Evolutionary conservation across 371 early-diverging fungal species (phyloP).

Genomic region (Lichtheimia ramosa): DNA sequence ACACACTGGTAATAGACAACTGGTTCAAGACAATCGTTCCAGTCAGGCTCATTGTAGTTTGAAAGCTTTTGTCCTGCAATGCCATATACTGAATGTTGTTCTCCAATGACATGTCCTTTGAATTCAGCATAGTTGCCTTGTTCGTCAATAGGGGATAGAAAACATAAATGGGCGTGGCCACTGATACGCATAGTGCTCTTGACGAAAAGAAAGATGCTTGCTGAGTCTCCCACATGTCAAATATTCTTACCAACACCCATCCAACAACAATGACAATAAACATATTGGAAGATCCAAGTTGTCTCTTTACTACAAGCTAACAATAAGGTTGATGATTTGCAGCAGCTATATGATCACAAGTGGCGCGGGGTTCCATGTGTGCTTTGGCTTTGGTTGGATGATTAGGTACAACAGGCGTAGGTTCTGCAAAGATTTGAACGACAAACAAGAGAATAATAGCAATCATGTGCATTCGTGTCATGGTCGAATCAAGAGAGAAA

Average conservation of each 20-base stretch:
- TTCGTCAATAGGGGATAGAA: not conserved
- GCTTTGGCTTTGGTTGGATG: too few species aligned
- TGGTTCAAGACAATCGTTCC: not conserved
- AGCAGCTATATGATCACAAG: too few species aligned
- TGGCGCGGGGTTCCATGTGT: too few species aligned
- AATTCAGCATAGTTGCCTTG: not conserved
- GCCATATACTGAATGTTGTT: not conserved
- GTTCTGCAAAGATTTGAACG: too few species aligned
- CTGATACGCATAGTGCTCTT: not conserved
- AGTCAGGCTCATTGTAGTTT: not conserved
- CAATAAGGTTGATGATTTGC: too few species aligned
- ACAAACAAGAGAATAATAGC: too few species aligned
- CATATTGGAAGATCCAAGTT: too few species aligned
- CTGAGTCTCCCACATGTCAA: not conserved
- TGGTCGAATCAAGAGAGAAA: too few species aligned
- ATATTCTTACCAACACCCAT: not conserved
- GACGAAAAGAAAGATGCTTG: not conserved
- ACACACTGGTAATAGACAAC: not conserved
- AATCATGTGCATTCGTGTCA: too few species aligned
- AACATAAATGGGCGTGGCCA: not conserved
- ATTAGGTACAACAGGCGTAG: too few species aligned
- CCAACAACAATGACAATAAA: too few species aligned
- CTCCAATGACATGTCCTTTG: not conserved
- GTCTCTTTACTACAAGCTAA: too few species aligned
- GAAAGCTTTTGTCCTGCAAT: not conserved